These are phyloP conservation scores for Apiospora kogelbergensis DNA, from an alignment of 2,329 filamentous ascomycete genomes.

Conservation along the genomic window DNA sequence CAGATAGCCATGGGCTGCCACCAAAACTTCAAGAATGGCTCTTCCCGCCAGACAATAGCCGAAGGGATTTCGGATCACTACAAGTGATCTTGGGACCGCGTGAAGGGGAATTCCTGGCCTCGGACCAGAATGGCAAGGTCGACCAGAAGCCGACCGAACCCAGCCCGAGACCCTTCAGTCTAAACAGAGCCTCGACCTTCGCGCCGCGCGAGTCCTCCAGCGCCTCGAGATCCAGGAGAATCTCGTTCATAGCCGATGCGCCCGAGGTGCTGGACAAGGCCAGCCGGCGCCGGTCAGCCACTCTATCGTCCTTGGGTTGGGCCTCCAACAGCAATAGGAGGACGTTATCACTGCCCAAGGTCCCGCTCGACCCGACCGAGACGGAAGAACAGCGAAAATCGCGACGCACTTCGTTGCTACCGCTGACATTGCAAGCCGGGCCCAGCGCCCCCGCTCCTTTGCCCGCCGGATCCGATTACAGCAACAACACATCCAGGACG, in stretches of 20 bases:
- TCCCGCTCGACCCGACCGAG: neutral
- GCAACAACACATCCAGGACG: neutral
- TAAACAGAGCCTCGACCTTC: conserved; percentile 22
- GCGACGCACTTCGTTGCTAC: conserved; percentile 4
- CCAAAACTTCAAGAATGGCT: conserved; percentile 27
- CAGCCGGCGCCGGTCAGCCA: conserved; percentile 12
- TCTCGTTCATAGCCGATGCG: conserved; percentile 12
- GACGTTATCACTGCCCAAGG: conserved; percentile 5
- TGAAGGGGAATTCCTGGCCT: conserved; percentile 28
- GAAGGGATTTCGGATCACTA: conserved; percentile 28
- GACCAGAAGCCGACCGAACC: conserved; percentile 21
- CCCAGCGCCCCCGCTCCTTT: neutral
- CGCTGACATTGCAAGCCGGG: conserved; percentile 7
- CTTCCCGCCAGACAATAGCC: conserved; percentile 28
- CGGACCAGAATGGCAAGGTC: conserved; percentile 27
- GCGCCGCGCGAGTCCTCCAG: conserved; percentile 9
- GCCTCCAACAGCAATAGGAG: neutral
- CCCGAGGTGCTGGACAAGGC: neutral
- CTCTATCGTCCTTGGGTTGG: neutral
- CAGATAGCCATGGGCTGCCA: conserved; percentile 29
- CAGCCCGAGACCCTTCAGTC: conserved; percentile 13
- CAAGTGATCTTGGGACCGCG: conserved; percentile 30
- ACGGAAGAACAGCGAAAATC: conserved; percentile 3
- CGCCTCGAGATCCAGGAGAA: conserved; percentile 1
- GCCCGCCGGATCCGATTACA: neutral